Evolutionary conservation across 2,329 filamentous ascomycete genomes (phyloP), one percentile per base, ranked within the genome.

Genomic region (Nemania sp.): DNA sequence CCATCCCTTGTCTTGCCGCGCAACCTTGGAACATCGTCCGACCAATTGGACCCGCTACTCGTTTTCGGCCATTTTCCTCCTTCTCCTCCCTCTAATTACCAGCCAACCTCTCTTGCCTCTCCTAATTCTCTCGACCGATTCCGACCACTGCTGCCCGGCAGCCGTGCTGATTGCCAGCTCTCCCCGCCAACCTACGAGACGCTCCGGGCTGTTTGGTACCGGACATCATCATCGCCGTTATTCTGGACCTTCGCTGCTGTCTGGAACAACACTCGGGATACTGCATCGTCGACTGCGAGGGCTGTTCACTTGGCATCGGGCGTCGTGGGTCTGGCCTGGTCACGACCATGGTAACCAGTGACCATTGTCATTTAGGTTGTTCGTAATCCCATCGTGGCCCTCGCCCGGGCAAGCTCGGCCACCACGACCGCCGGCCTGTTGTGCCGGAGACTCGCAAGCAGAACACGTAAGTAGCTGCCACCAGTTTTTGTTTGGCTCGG

Each of bases 311-410:
- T 36, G 20, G 33, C 6, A 41, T 23, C 22, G 19, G 26, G 22
- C 24, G n/a, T n/a, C 19, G 40, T 59, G 46, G 39, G 31, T 33
- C 43, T 17, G 55, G 37, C 28, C 41, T 48, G 48, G 50, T 61
- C 48, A 58, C 49, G 34, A 60, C 57, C 49, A 59, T 59, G 52
- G 30, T 48, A 49, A 57, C 26, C 36, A 28, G 54, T 44, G 37
- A 45, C 42, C n/a, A 41, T 52, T 56, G 31, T 56, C 49, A 37
- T 52, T 33, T 52, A 36, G 51, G 44, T 58, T 40, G 52, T 59
- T 55, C 51, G 60, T 62, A 46, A 62, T 41, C 44, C 40, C 36
- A 52, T 45, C 34, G 34, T 53, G 49, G 37, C 45, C 50, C 49
- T 49, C 47, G 14, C 41, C 52, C 7, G 17, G 28, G 45, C 19